Evolutionary conservation across 345 rosid species (phyloP).

Genomic region (Corchorus olitorius): DNA sequence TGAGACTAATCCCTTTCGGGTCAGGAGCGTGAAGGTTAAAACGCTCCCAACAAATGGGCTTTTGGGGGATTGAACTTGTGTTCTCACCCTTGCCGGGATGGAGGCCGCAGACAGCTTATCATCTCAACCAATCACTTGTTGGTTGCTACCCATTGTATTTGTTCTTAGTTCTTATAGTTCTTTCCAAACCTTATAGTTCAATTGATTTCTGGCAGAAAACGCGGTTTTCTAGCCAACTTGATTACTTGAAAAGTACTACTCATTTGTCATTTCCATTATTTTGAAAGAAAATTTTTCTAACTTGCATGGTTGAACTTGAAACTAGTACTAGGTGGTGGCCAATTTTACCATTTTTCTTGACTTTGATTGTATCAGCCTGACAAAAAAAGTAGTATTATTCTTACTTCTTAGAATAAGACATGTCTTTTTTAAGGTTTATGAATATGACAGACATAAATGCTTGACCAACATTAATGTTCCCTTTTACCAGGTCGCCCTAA

Average conservation of each 20-base stretch:
- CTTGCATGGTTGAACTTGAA: background rate
- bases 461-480: background rate
- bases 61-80: too few species aligned
- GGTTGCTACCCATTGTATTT: too few species aligned
- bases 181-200: background rate
- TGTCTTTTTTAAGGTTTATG: background rate
- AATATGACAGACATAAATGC: background rate
- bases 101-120: too few species aligned
- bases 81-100: too few species aligned
- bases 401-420: background rate
- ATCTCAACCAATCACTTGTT: background rate
- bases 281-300: background rate
- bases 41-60: too few species aligned
- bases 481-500: background rate
- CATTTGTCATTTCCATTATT: background rate
- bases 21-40: too few species aligned
- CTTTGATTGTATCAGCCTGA: background rate
- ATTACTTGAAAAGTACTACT: too few species aligned
- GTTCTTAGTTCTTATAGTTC: background rate
- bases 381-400: background rate
- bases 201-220: background rate
- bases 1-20: too few species aligned
- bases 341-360: background rate
- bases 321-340: background rate
- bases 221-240: background rate